Evolutionary conservation across 1,139 yeast genomes (phyloP), one percentile per base, ranked within the genome.

Genomic region (Protomyces lactucae-debilis): DNA sequence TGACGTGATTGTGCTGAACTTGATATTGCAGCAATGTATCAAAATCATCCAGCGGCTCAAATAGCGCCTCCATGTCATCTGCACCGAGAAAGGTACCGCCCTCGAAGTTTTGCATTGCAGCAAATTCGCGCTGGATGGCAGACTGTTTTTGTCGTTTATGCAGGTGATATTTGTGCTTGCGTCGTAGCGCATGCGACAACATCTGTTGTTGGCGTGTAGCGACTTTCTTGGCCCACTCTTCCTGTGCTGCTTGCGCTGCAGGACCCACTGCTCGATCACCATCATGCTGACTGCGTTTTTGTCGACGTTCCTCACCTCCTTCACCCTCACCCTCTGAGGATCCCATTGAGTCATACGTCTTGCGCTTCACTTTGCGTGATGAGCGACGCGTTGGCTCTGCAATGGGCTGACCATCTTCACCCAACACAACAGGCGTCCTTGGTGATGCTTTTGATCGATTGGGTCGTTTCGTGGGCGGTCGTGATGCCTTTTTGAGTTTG

Each of bases 321-420:
- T 43, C 48, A 6, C 48, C 48, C 18, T 43, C 48, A 8, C 48
- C 48, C 4, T 43, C 48, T 6, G 48, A 43, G 18, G 48, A 43
- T 10, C 48, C 48, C 12, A 43, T n/a, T 21, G 63, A 59, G 45
- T 59, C 63, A 28, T 59, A 59, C 36, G 56, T 52, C 45, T 52
- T 59, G 21, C 57, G 52, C 57, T 59, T 59, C 40, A 59, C 55
- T 21, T 59, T 59, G 12, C 63, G 52, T 32, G 63, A 59, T 21
- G 63, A 59, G 28, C 63, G 56, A 32, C 63, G 56, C 21, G 54
- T 51, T 6, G 63, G 37, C 12, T 59, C 63, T 9, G 43, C 57
- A 21, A 57, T 36, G 6, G 63, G 63, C 4, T 52, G 52, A 16
- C 43, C 45, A n/a, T 43, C 39, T 23, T 40, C 37, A n/a, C 56